Evolutionary conservation across 179 eudicot genomes (phyloP).

Genomic region (Beta corolliflora): DNA sequence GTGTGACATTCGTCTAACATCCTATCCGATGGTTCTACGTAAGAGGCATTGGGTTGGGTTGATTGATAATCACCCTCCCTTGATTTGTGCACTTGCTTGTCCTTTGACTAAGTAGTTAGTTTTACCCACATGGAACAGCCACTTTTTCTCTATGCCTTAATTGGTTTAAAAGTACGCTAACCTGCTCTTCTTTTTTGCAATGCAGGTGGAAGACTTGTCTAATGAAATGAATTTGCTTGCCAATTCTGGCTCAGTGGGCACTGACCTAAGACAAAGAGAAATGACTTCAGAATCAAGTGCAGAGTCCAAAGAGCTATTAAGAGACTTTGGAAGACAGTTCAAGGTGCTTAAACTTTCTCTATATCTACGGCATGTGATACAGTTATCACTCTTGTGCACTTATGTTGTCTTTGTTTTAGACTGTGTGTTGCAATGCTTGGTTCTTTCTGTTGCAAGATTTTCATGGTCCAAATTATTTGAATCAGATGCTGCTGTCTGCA

Average conservation of each 20-base stretch:
- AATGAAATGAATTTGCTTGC: conserved; percentile 6
- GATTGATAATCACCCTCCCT: not conserved
- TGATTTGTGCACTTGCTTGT: not conserved
- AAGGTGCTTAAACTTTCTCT: conserved; percentile 28
- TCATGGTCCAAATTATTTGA: not conserved
- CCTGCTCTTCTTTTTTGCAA: conserved; percentile 7
- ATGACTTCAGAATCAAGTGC: conserved; percentile 22
- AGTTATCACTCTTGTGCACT: conserved; percentile 2
- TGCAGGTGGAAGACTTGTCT: conserved; percentile 22
- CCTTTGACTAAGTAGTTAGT: not conserved
- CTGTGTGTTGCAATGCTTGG: conserved; percentile 11
- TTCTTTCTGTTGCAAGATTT: not conserved
- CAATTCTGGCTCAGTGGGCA: conserved; percentile 22
- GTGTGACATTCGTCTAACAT: not conserved
- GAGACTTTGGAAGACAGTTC: conserved; percentile 17
- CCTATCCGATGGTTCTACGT: not conserved
- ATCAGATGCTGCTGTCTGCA: not conserved
- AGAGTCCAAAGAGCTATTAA: conserved; percentile 14
- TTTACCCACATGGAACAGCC: not conserved
- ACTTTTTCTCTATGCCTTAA: not conserved
- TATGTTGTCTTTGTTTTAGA: not conserved
- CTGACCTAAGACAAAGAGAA: conserved; percentile 10
- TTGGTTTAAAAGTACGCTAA: not conserved
- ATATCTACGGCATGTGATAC: not conserved
- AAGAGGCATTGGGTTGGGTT: not conserved